Conservation (phyloP, 805 yeast genomes). For the Saccharomycopsis fodiens region DNA sequence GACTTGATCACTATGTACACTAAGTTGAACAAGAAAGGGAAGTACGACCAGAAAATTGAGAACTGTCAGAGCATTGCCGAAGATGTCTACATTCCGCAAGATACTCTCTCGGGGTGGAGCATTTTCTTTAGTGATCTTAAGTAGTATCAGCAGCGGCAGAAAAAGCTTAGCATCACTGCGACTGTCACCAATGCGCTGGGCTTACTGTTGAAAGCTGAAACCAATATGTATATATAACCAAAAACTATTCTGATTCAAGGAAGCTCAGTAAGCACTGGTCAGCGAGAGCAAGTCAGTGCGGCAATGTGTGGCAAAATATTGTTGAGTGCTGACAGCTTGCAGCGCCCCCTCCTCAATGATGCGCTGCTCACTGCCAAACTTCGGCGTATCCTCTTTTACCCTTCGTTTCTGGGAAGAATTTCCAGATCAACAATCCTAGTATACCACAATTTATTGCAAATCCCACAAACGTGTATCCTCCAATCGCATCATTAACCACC, state of each 20-base stretch:
- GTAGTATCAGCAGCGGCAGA: background rate
- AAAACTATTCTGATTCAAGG: too few species aligned
- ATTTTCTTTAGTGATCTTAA: slow-evolving; percentile 6
- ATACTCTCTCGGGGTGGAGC: slow-evolving; percentile 1
- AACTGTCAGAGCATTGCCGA: slow-evolving; percentile 19
- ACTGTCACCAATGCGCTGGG: too few species aligned
- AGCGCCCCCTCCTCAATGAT: too few species aligned
- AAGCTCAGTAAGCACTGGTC: too few species aligned
- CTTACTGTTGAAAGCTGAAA: too few species aligned
- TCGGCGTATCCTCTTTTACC: slow-evolving; percentile 1
- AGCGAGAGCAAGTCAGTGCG: too few species aligned
- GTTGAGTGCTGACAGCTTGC: too few species aligned
- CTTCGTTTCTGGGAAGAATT: slow-evolving; percentile 2
- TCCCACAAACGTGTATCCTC: slow-evolving; percentile 68
- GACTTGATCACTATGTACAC: slow-evolving; percentile 31
- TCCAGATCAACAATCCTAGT: background rate
- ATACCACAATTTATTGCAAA: slow-evolving; percentile 50
- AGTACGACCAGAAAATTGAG: slow-evolving; percentile 15
- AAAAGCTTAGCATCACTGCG: too few species aligned
- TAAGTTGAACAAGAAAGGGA: slow-evolving; percentile 15
- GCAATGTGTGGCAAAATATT: too few species aligned
- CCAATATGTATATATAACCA: too few species aligned
- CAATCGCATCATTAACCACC: slow-evolving; percentile 48
- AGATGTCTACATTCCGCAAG: slow-evolving; percentile 17
- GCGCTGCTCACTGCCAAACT: slow-evolving; percentile 14